Percentiles rank a stretch among this genome's conserved stretches.
These are phyloP conservation scores for Silene noctiflora DNA, from an alignment of 179 eudicot genomes.

Conservation along the genomic window DNA sequence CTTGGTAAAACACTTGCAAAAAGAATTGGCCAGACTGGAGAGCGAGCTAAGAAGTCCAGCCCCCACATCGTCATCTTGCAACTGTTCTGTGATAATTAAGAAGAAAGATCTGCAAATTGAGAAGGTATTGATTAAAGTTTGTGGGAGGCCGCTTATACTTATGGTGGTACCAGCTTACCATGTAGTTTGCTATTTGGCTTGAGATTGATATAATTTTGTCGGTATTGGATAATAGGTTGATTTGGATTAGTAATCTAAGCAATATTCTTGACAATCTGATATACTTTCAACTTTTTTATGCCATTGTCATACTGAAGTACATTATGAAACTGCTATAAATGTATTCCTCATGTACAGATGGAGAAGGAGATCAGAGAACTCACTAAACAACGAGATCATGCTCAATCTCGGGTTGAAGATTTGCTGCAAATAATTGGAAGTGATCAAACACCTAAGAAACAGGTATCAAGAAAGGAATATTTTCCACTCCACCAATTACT, in stretches of 20 bases:
- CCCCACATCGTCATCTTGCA: conserved; percentile 39
- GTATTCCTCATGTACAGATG: conserved; percentile 43
- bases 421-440: conserved; percentile 61
- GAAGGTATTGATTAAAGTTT: conserved; percentile 46
- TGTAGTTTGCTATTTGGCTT: not conserved
- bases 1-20: conserved; percentile 91
- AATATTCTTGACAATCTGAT: not conserved
- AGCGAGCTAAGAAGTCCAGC: conserved; percentile 63
- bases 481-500: not conserved
- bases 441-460: conserved; percentile 44
- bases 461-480: conserved; percentile 33
- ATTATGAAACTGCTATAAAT: not conserved
- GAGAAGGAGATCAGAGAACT: conserved; percentile 70
- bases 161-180: not conserved
- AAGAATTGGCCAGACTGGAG: conserved; percentile 89
- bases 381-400: conserved; percentile 69
- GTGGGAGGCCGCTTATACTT: not conserved
- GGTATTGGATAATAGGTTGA: not conserved
- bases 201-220: not conserved
- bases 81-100: conserved; percentile 48
- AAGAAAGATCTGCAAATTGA: conserved; percentile 85
- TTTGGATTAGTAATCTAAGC: not conserved
- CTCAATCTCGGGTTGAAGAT: conserved; percentile 72
- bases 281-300: not conserved
- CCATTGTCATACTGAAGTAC: not conserved